phyloP scores from a whole-genome alignment of 805 yeast species.

The Zygoascus tannicola region DNA sequence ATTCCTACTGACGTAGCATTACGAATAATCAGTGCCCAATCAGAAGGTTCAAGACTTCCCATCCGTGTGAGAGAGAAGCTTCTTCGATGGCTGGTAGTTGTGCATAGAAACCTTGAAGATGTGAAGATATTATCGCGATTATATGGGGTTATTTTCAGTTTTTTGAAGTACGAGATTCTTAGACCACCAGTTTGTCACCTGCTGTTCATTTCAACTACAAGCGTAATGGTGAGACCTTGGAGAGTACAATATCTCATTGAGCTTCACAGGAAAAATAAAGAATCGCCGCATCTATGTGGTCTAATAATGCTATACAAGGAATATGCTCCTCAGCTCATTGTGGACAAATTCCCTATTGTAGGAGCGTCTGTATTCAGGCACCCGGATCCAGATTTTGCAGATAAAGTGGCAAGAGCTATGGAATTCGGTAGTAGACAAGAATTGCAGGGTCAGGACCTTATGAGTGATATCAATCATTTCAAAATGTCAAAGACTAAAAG shows the following conservation, averaged over 20 bases:
- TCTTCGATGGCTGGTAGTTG: slow-evolving; percentile 15
- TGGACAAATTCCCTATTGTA: slow-evolving; percentile 22
- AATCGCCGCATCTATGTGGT: slow-evolving; percentile 18
- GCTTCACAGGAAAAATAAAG: slow-evolving; percentile 17
- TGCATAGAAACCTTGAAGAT: slow-evolving; percentile 14
- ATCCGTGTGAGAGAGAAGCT: slow-evolving; percentile 13
- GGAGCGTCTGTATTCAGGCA: slow-evolving; percentile 23
- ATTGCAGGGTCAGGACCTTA: background rate
- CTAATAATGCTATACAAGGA: slow-evolving; percentile 20
- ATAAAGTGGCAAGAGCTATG: background rate
- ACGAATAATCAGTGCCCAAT: slow-evolving; percentile 21
- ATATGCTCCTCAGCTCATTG: slow-evolving; percentile 19
- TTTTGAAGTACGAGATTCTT: slow-evolving; percentile 13
- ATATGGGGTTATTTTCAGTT: slow-evolving; percentile 16
- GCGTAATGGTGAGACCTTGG: slow-evolving; percentile 17
- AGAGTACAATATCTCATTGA: slow-evolving; percentile 14
- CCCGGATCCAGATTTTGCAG: slow-evolving; percentile 19
- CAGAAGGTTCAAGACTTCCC: background rate
- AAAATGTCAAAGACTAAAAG: background rate
- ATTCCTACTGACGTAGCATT: slow-evolving; percentile 23
- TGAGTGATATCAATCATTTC: background rate
- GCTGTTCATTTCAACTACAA: slow-evolving; percentile 13
- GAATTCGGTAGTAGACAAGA: background rate
- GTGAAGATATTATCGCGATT: slow-evolving; percentile 9
- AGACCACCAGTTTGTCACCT: slow-evolving; percentile 19